Percentiles rank a stretch among this genome's conserved stretches.
These are phyloP conservation scores for Mortierella sp. DNA, from an alignment of 371 early-diverging fungal genomes.

Conservation along the genomic window DNA sequence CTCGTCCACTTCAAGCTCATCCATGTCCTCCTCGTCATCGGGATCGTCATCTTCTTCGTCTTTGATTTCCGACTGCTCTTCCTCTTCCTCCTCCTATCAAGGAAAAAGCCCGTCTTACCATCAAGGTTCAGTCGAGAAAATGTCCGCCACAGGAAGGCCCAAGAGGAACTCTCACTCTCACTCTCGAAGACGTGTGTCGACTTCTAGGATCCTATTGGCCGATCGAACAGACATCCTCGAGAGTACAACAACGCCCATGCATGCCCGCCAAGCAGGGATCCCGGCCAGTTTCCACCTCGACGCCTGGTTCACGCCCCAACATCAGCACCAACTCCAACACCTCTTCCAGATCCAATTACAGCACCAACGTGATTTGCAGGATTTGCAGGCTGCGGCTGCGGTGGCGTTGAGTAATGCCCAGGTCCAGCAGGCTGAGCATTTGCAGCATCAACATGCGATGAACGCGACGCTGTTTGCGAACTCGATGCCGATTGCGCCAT, in stretches of 20 bases:
- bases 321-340: slow-evolving; percentile 40
- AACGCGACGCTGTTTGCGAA: not conserved
- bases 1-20: slow-evolving; percentile 4
- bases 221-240: slow-evolving; percentile 36
- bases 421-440: too few species aligned
- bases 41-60: slow-evolving; percentile 15
- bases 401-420: not conserved
- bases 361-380: slow-evolving; percentile 24
- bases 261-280: slow-evolving; percentile 20
- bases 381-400: slow-evolving; percentile 12
- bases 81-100: slow-evolving; percentile 11
- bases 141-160: not conserved
- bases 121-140: too few species aligned
- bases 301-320: slow-evolving; percentile 50
- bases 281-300: slow-evolving; percentile 16
- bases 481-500: not conserved
- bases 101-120: not conserved
- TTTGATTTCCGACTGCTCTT: not conserved
- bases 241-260: too few species aligned
- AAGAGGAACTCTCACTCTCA: not conserved
- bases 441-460: not conserved
- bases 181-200: not conserved
- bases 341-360: slow-evolving; percentile 34
- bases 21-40: slow-evolving; percentile 1
- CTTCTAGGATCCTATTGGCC: slow-evolving; percentile 15